Evolutionary conservation across 179 eudicot species (phyloP), one percentile per base, ranked within the genome.

Genomic region (Carnegiea gigantea): DNA sequence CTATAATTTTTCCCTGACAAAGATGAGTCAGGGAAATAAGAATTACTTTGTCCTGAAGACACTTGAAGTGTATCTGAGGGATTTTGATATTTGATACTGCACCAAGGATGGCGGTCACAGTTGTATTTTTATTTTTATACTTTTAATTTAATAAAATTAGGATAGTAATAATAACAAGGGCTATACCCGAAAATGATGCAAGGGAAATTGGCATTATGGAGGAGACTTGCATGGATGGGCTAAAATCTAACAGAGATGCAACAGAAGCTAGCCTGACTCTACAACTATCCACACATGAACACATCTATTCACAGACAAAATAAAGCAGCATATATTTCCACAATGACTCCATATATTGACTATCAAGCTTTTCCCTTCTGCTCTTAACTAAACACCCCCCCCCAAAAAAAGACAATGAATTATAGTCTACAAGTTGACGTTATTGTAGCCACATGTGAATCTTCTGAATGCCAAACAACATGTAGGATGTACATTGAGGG

Each of bases 141-240:
- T 40, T 4, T 2, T 4, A 40, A 6, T 4, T 40, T 40, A 40
- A 40, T 40, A 40, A 40, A 4, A 40, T 40, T 40, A 40, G 43
- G 33, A 30, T 30, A 30, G 33, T 30, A 30, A 30, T 30, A 40
- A 40, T 40, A 40, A 4, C 43, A 40, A 6, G 43, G 43, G 43
- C 43, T 40, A 6, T 40, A 40, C 43, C 43, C 3, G 43, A 40
- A 40, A 40, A 40, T 40, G 43, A 6, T 67, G 36, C 6, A 14
- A 38, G 46, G 10, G 48, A 44, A 9, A 44, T 44, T 48, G 51
- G 14, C 51, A 12, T 48, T 48, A 33, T 33, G 33, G 68, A 51
- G 81, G 78, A 46, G 28, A 75, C 59, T 65, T 83, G 79, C 54
- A 57, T 70, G 75, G 73, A 48, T 36, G 26, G 54, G 51, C 81